phyloP scores from a whole-genome alignment of 1,284 basidiomycete genomes.

The Veloboletus limbatus region DNA sequence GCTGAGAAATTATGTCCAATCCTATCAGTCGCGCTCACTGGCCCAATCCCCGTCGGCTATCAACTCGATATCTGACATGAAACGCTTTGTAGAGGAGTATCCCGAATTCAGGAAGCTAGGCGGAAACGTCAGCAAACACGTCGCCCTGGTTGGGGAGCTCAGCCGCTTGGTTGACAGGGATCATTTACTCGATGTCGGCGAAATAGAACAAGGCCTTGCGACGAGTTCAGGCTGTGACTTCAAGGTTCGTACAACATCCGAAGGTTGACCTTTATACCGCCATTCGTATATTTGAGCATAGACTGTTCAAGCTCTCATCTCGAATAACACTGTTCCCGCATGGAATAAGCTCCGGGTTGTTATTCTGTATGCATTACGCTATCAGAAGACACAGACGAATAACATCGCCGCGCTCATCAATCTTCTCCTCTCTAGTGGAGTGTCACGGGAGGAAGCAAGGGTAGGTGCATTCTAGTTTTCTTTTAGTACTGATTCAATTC shows the following conservation, averaged over 20 bases:
- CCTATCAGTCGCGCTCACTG: constrained; percentile 86
- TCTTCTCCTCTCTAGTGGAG: constrained; percentile 77
- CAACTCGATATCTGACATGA: constrained; percentile 97
- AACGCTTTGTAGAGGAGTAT: constrained; percentile 97
- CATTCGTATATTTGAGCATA: constrained; percentile 34
- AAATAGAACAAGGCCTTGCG: constrained; percentile 95
- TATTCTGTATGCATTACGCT: constrained; percentile 93
- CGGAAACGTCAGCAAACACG: constrained; percentile 98
- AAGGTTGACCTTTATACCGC: background rate
- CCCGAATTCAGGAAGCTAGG: constrained; percentile 96
- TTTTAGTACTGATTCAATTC: background rate
- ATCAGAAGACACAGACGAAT: constrained; percentile 87
- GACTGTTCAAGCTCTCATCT: constrained; percentile 77
- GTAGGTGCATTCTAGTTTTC: constrained; percentile 42
- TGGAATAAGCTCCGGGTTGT: constrained; percentile 90
- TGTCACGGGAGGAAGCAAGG: constrained; percentile 80
- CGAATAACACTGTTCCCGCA: constrained; percentile 63
- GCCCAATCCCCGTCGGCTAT: constrained; percentile 79
- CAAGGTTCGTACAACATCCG: constrained; percentile 49
- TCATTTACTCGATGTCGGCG: constrained; percentile 85
- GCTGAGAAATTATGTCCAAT: constrained; percentile 91
- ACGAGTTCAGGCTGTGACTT: constrained; percentile 89
- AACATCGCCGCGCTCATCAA: constrained; percentile 86
- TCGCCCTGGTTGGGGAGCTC: constrained; percentile 93
- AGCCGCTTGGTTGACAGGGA: constrained; percentile 87